A percentile compares a stretch with the other conserved stretches of the same genome.
These are phyloP conservation scores for Limonium bicolor DNA, from an alignment of 148 eudicot species.

Conservation along the genomic window DNA sequence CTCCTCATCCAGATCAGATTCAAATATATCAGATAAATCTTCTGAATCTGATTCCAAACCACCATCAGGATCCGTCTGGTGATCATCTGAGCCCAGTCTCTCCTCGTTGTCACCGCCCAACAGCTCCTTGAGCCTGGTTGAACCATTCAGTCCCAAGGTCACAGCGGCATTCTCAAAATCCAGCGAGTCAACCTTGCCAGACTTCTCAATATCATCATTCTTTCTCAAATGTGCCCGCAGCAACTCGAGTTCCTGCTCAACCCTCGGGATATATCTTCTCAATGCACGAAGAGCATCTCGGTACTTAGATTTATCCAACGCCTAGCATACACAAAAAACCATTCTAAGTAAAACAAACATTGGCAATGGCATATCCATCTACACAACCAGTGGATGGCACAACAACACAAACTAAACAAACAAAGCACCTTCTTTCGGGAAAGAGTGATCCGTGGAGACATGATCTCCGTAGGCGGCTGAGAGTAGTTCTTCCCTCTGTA, in stretches of 20 bases:
- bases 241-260: slow-evolving; percentile 72
- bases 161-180: slow-evolving; percentile 9
- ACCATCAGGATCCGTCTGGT: slow-evolving; percentile 16
- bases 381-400: neutral
- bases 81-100: slow-evolving; percentile 15
- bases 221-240: slow-evolving; percentile 36
- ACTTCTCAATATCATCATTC: slow-evolving; percentile 24
- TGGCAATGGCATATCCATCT: neutral
- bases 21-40: slow-evolving; percentile 77
- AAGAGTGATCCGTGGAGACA: slow-evolving; percentile 81
- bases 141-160: slow-evolving; percentile 19
- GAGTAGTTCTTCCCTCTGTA: slow-evolving; percentile 93
- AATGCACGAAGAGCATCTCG: slow-evolving; percentile 71
- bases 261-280: slow-evolving; percentile 64
- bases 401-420: too few species aligned
- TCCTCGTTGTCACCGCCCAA: slow-evolving; percentile 24
- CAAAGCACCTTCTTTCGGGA: slow-evolving; percentile 75
- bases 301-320: slow-evolving; percentile 79
- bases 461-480: slow-evolving; percentile 95
- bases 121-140: slow-evolving; percentile 36
- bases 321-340: slow-evolving; percentile 22
- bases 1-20: slow-evolving; percentile 57
- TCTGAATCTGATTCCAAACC: slow-evolving; percentile 58
- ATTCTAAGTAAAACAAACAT: neutral
- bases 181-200: slow-evolving; percentile 7